A percentile compares a stretch with the other conserved stretches of the same genome.
Conservation (phyloP, 805 yeast species). For the Wickerhamomyces chaumierensis region DNA sequence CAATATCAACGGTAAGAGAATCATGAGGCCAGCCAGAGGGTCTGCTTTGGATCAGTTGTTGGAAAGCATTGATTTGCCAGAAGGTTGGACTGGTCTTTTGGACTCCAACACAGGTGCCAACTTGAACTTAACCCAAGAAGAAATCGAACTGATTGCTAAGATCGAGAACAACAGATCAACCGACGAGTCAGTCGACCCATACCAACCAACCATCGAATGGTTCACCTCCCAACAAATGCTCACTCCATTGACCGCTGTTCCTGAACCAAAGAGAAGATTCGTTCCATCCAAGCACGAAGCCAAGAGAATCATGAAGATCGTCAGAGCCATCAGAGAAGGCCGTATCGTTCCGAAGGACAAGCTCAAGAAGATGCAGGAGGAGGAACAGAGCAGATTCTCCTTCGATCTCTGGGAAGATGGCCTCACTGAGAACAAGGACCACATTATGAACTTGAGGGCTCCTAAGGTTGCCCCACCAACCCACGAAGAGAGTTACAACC, state of each 20-base stretch:
- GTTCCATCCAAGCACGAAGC: constrained; percentile 97
- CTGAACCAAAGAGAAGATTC: constrained; percentile 96
- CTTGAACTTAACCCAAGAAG: constrained; percentile 76
- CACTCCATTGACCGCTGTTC: constrained; percentile 88
- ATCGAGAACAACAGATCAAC: constrained; percentile 80
- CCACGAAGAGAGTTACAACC: constrained; percentile 91
- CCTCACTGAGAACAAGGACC: constrained; percentile 51
- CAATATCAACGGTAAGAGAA: constrained; percentile 92
- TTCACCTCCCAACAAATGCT: constrained; percentile 74
- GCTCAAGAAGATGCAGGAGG: constrained; percentile 36
- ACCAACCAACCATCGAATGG: constrained; percentile 93
- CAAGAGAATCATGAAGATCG: constrained; percentile 91
- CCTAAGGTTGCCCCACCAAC: constrained; percentile 96
- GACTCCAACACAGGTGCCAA: constrained; percentile 83
- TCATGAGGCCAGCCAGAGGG: constrained; percentile 98
- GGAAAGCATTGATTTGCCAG: constrained; percentile 88
- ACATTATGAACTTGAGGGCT: constrained; percentile 85
- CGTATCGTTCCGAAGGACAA: constrained; percentile 70
- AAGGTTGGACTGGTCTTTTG: constrained; percentile 96
- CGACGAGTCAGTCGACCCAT: constrained; percentile 72
- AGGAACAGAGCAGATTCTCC: constrained; percentile 30
- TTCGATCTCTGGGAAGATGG: constrained; percentile 85
- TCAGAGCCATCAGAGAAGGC: constrained; percentile 92
- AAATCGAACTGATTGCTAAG: constrained; percentile 76
- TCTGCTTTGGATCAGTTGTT: constrained; percentile 84